phyloP scores from a whole-genome alignment of 352 stramenopile genomes.

The Globisporangium mamillatum region DNA sequence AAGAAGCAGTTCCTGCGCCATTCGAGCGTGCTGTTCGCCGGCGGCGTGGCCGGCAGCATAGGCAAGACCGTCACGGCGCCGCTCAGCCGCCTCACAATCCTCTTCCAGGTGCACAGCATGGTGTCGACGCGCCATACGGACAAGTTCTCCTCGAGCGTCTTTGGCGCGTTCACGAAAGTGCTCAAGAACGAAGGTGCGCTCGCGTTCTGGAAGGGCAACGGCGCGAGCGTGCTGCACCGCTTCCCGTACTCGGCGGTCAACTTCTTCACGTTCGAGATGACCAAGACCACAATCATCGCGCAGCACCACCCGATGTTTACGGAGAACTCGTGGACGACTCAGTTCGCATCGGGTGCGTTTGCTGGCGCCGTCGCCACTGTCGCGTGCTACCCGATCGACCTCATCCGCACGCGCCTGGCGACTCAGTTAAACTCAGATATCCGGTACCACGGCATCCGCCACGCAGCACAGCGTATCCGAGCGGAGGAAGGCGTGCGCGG shows the following conservation, averaged over 20 bases:
- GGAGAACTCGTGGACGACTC: conserved; percentile 69
- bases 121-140: conserved; percentile 87
- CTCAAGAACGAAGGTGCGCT: conserved; percentile 90
- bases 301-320: conserved; percentile 65
- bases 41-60: conserved; percentile 92
- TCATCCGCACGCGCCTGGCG: conserved; percentile 93
- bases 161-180: conserved; percentile 87
- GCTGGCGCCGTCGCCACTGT: conserved; percentile 76
- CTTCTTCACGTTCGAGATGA: conserved; percentile 95
- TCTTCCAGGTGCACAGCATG: conserved; percentile 97
- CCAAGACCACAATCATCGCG: conserved; percentile 75
- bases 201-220: conserved; percentile 96
- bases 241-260: conserved; percentile 97
- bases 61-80: conserved; percentile 96
- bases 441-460: conserved; percentile 88
- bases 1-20: conserved; percentile 74
- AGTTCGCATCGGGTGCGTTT: conserved; percentile 71
- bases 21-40: conserved; percentile 79
- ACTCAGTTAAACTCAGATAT: conserved; percentile 92
- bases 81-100: conserved; percentile 93
- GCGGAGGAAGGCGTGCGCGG: conserved; percentile 84
- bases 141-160: conserved; percentile 71
- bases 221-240: conserved; percentile 93
- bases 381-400: conserved; percentile 95
- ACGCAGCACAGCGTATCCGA: conserved; percentile 93